Conservation (phyloP, 2,329 filamentous ascomycete genomes). For the Phialophora tarda region DNA sequence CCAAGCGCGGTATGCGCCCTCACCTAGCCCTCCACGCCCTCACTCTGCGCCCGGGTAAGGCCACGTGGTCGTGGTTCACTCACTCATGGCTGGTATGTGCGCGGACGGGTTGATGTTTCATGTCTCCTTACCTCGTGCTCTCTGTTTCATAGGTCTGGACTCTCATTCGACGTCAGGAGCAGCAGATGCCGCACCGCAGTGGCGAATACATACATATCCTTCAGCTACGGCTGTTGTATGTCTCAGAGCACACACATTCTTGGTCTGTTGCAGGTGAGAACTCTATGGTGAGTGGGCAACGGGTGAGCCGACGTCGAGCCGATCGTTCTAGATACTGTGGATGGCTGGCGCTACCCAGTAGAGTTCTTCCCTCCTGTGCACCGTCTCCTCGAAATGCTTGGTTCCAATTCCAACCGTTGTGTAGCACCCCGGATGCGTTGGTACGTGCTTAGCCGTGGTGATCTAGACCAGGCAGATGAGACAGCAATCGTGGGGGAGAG, state of each 20-base stretch:
- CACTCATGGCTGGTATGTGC: neutral
- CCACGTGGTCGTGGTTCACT: neutral
- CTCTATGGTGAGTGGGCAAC: neutral
- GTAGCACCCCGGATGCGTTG: neutral
- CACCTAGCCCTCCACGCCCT: no score
- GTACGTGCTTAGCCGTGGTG: neutral
- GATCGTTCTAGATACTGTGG: neutral
- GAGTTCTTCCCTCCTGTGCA: neutral
- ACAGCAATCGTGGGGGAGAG: neutral
- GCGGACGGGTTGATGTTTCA: conserved; percentile 6
- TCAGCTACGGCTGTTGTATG: neutral
- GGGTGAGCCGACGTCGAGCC: neutral
- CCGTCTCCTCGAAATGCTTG: neutral
- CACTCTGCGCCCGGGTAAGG: neutral
- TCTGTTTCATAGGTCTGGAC: neutral
- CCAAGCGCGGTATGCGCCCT: conserved; percentile 11
- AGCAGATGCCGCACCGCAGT: neutral
- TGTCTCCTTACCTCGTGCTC: conserved; percentile 8
- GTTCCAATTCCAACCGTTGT: neutral
- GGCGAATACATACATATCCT: neutral
- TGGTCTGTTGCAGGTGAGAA: neutral
- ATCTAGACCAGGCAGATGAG: conserved; percentile 1
- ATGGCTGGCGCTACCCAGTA: neutral
- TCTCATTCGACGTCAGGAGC: neutral
- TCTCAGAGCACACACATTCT: neutral